These are phyloP conservation scores for Ustilago trichophora DNA, from an alignment of 1,284 basidiomycete species.

Conservation along the genomic window DNA sequence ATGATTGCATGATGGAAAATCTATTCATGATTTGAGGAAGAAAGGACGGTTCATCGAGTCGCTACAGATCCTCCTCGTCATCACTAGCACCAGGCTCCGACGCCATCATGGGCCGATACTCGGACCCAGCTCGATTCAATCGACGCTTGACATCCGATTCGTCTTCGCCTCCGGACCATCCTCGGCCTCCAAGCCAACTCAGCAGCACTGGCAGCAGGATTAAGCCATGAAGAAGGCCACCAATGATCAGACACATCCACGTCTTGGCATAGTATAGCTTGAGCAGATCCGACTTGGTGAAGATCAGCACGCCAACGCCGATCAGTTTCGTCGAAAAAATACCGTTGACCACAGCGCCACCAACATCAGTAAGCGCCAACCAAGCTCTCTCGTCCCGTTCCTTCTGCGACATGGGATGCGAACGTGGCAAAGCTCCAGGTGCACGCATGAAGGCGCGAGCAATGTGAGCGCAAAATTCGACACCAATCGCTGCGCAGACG, in stretches of 20 bases:
- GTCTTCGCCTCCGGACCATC: conserved; percentile 56
- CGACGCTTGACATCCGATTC: conserved; percentile 57
- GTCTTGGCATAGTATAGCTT: conserved; percentile 62
- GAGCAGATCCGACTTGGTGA: conserved; percentile 77
- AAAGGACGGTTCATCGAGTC: no score
- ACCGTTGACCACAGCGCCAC: conserved; percentile 90
- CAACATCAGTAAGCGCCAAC: conserved; percentile 90
- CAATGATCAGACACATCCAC: conserved; percentile 57
- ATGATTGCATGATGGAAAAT: no score
- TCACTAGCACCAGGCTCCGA: conserved; percentile 27
- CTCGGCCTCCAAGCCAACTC: conserved; percentile 52
- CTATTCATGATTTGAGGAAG: no score
- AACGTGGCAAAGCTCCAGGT: conserved; percentile 75
- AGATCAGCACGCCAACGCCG: conserved; percentile 89
- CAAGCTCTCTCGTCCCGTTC: conserved; percentile 93
- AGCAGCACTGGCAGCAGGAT: conserved; percentile 58
- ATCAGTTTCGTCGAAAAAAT: conserved; percentile 98
- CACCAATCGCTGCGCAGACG: conserved; percentile 92
- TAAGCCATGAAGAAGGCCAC: conserved; percentile 57
- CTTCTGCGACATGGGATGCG: conserved; percentile 81
- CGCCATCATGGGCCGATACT: conserved; percentile 51
- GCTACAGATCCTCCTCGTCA: conserved; percentile 30
- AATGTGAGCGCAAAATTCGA: conserved; percentile 96
- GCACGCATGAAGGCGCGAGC: conserved; percentile 95
- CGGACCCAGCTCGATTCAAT: conserved; percentile 48